A percentile compares a stretch with the other conserved stretches of the same genome.
These are phyloP conservation scores for Paraconiothyrium brasiliense DNA, from an alignment of 2,329 filamentous ascomycete genomes.

Conservation along the genomic window DNA sequence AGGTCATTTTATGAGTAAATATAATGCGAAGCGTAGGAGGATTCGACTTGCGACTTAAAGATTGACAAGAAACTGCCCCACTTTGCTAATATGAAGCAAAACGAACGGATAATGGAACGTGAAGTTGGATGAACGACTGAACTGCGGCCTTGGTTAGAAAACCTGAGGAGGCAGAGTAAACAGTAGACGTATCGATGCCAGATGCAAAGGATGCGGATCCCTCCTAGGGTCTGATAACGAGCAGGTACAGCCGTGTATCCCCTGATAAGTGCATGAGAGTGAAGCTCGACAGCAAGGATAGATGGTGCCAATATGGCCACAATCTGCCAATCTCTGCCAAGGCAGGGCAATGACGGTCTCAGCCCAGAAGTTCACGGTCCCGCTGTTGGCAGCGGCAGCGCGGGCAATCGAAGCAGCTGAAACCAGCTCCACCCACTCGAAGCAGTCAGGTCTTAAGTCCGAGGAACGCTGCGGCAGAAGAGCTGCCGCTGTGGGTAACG, in stretches of 20 bases:
- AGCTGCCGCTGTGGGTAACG: neutral
- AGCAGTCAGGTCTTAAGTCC: neutral
- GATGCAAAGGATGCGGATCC: slow-evolving; percentile 6
- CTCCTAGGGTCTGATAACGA: neutral
- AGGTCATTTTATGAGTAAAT: slow-evolving; percentile 7
- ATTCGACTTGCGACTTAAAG: neutral
- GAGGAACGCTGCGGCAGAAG: neutral
- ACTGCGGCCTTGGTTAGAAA: slow-evolving; percentile 1
- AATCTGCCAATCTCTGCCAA: neutral
- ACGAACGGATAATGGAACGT: slow-evolving; percentile 1
- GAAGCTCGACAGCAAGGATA: slow-evolving; percentile 3
- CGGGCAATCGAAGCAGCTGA: slow-evolving; percentile 11
- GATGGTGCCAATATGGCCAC: neutral
- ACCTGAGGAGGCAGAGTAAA: neutral
- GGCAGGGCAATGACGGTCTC: slow-evolving; percentile 4
- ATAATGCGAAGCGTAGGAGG: neutral
- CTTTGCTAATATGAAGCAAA: slow-evolving; percentile 1
- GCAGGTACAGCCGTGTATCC: slow-evolving; percentile 8
- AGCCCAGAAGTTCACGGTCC: neutral
- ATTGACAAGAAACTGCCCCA: neutral
- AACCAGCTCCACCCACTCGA: slow-evolving; percentile 13
- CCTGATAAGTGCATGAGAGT: slow-evolving; percentile 5
- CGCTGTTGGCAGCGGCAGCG: slow-evolving; percentile 5
- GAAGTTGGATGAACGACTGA: neutral
- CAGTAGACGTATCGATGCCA: neutral